Evolutionary conservation across 305 asterid genomes (phyloP).

Genomic region (Ilex paraguariensis): DNA sequence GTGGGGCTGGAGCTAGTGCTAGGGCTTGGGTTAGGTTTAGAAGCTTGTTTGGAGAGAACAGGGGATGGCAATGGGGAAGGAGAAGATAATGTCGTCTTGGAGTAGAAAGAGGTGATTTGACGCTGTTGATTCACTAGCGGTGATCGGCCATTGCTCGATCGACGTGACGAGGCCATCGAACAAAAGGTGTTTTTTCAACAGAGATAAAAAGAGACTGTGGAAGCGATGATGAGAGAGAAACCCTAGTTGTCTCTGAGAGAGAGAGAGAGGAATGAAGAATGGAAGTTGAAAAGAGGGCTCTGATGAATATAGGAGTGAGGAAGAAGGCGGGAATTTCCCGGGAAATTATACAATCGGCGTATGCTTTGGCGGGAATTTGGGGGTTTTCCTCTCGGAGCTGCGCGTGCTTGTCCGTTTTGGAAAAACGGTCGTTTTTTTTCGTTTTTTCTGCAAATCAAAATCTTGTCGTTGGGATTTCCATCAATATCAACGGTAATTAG

Average conservation of each 20-base stretch:
- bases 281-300: neutral
- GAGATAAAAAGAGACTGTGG: neutral
- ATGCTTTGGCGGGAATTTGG: slow-evolving; percentile 43
- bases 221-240: neutral
- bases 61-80: slow-evolving; percentile 31
- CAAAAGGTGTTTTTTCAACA: neutral
- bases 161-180: slow-evolving; percentile 52
- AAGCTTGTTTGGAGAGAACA: slow-evolving; percentile 2
- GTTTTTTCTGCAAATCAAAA: too few species aligned
- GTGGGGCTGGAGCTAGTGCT: slow-evolving; percentile 27
- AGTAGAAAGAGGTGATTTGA: slow-evolving; percentile 76
- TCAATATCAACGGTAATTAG: too few species aligned
- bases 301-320: slow-evolving; percentile 4
- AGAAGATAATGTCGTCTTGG: slow-evolving; percentile 33
- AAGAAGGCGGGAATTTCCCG: slow-evolving; percentile 17
- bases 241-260: neutral
- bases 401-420: too few species aligned
- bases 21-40: slow-evolving; percentile 48
- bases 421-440: too few species aligned
- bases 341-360: slow-evolving; percentile 6
- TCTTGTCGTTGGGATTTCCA: too few species aligned
- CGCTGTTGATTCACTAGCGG: slow-evolving; percentile 83
- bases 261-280: neutral
- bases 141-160: slow-evolving; percentile 77
- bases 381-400: slow-evolving; percentile 7